A percentile compares a stretch with the other conserved stretches of the same genome.
Evolutionary conservation across 2,329 filamentous ascomycete species (phyloP).

Genomic region (Elsinoe perseae): DNA sequence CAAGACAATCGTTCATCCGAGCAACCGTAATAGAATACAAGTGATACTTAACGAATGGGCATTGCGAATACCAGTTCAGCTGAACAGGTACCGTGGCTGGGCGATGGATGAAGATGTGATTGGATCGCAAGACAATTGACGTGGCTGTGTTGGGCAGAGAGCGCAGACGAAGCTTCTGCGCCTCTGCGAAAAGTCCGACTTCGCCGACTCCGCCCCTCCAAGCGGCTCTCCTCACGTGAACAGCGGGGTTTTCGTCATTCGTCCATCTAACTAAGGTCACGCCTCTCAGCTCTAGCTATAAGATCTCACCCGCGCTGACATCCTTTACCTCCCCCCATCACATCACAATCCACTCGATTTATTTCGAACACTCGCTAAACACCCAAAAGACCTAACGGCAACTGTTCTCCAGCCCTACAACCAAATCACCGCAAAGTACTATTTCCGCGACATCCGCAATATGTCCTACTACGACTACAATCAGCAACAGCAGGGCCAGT

Average conservation of each 20-base stretch:
- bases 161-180: constrained; percentile 9
- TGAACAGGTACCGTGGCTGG: constrained; percentile 9
- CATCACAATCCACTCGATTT: neutral
- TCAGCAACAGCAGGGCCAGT: constrained; percentile 19
- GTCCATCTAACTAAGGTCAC: neutral
- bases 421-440: constrained; percentile 21
- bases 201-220: constrained; percentile 5
- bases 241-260: constrained; percentile 8
- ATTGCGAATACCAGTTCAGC: constrained; percentile 3
- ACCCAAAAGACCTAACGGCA: constrained; percentile 37
- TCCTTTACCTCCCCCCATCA: neutral
- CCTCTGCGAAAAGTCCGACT: neutral
- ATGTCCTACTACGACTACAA: constrained; percentile 23
- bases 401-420: constrained; percentile 22
- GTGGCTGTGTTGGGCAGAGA: neutral
- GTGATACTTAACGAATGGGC: neutral
- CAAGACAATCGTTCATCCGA: constrained; percentile 13
- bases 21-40: too few species aligned
- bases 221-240: neutral
- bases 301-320: neutral
- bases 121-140: neutral
- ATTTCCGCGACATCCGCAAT: neutral
- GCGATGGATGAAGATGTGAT: constrained; percentile 1
- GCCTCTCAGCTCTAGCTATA: neutral
- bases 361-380: constrained; percentile 41